Evolutionary conservation across 495 filamentous ascomycete genomes (phyloP).

Genomic region (Bryoglossum gracile): DNA sequence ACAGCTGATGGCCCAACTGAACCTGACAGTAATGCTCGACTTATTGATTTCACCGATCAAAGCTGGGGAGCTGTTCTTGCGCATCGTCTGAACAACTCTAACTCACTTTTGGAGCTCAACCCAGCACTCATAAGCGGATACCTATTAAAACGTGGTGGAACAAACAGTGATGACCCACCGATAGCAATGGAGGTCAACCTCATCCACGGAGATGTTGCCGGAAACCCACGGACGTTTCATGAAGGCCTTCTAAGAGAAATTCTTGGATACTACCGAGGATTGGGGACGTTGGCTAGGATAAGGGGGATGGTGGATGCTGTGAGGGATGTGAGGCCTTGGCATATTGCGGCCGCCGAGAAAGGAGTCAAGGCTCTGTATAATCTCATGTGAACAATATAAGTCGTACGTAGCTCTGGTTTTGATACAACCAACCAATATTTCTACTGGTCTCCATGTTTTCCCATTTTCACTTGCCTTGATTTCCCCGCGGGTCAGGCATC

Average conservation of each 20-base stretch:
- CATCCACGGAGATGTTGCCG: slow-evolving; percentile 45
- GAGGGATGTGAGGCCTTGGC: slow-evolving; percentile 68
- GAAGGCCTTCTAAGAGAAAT: slow-evolving; percentile 64
- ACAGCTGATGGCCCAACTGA: slow-evolving; percentile 38
- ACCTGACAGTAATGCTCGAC: slow-evolving; percentile 61
- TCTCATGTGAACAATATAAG: slow-evolving; percentile 47
- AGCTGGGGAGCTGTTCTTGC: slow-evolving; percentile 70
- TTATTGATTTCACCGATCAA: slow-evolving; percentile 73
- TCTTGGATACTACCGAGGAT: slow-evolving; percentile 64
- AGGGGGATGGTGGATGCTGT: slow-evolving; percentile 58
- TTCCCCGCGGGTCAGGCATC: too few relatives aligned
- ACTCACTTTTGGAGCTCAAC: slow-evolving; percentile 53
- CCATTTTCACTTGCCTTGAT: neutral
- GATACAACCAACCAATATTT: too few relatives aligned
- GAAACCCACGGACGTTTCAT: slow-evolving; percentile 24
- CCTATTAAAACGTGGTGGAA: slow-evolving; percentile 65
- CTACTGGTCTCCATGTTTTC: slow-evolving; percentile 49
- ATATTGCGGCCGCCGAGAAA: slow-evolving; percentile 73
- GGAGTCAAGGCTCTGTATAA: slow-evolving; percentile 50
- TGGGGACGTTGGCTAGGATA: slow-evolving; percentile 64
- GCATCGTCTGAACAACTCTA: slow-evolving; percentile 63
- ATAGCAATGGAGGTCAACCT: slow-evolving; percentile 60
- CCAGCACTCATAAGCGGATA: slow-evolving; percentile 65
- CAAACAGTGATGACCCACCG: slow-evolving; percentile 52
- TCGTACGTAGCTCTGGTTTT: too few relatives aligned